Base-by-base conservation (phyloP, 2,329 filamentous ascomycete genomes). In the Xylaria arbuscula region DNA sequence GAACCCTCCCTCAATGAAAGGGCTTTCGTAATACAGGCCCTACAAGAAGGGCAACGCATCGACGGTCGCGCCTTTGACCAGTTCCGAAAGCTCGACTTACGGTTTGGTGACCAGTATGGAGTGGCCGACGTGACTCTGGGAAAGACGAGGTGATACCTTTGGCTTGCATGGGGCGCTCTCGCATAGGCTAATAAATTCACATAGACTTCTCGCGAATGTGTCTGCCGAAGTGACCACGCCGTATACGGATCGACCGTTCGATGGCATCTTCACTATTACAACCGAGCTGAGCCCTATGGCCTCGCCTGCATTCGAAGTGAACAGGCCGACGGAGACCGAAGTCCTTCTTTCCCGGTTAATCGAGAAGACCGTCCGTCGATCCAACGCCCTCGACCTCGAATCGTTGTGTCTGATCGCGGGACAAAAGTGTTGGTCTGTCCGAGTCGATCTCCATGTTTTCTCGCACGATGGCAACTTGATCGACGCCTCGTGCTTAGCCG, bases 211-310 rank as follows among this genome's bases (percentile, higher is more conserved):
- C 69, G 93, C 92, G 64, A 92, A 93, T 70, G 91, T 97, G 68
- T 95, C 94, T 2, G 92, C 94, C 71, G 93, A 97, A 82, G 92
- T 98, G 70, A 92, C 92, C 11, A 89, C 92, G 47, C 95, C 96
- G 51, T 93, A 91, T 78, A 81, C 91, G 62, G 95, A 98, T 81
- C 91, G 95, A 71, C 95, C 94, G 68, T 97, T 97, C 78, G 96
- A 98, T 79, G 96, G 96, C 79, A 88, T 97, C 80, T 98, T 98
- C 84, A 94, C 90, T 74, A 98, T 98, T 78, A 88, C 90, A 62
- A 92, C 94, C 64, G 96, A 98, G 80, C 89, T 99, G 75, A 93
- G 92, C 70, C 93, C 95, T 57, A 97, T 98, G 90, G 92, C 93
- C 34, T 94, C 93, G 55, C 94, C 96, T 15, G 90, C 92, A 40